Evolutionary conservation across 1,284 basidiomycete genomes (phyloP).

Genomic region (Lignosus rhinocerotis): DNA sequence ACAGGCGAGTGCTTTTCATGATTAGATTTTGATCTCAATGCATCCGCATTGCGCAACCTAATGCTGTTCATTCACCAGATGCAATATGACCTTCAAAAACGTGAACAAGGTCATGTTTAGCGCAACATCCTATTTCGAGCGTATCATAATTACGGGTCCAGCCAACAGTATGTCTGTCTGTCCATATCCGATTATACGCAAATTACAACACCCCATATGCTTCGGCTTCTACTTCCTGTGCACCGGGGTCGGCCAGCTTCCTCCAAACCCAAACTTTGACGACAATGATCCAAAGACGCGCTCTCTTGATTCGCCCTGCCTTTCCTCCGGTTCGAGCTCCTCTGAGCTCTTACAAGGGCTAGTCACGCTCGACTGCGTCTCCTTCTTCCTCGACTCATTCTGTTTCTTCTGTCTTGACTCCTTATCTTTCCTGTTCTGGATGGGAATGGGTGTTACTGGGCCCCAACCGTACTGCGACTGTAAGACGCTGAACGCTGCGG

Average conservation of each 20-base stretch:
- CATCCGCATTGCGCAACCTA: too few species aligned
- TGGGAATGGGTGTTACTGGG: not conserved
- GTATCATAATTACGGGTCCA: not conserved
- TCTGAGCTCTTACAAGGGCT: not conserved
- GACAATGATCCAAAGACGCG: slow-evolving; percentile 6
- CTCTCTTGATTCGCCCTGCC: not conserved
- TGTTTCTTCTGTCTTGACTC: not conserved
- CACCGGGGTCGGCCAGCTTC: not conserved
- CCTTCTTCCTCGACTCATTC: not conserved
- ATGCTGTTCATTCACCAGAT: too few species aligned
- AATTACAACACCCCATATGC: not conserved
- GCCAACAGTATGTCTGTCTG: not conserved
- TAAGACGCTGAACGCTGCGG: slow-evolving; percentile 3
- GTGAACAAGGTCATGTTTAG: too few species aligned
- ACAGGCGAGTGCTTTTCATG: too few species aligned
- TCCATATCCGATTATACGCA: not conserved
- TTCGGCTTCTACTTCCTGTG: not conserved
- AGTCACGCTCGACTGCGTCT: not conserved
- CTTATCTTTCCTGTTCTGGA: not conserved
- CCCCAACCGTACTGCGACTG: slow-evolving; percentile 13
- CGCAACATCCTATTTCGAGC: not conserved
- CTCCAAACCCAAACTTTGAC: slow-evolving; percentile 3
- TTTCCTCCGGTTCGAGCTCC: not conserved
- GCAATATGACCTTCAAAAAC: too few species aligned
- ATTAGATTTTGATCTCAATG: too few species aligned